A percentile compares a stretch with the other conserved stretches of the same genome.
Conservation (phyloP, 495 filamentous ascomycete species). For the Elasticomyces elasticus region DNA sequence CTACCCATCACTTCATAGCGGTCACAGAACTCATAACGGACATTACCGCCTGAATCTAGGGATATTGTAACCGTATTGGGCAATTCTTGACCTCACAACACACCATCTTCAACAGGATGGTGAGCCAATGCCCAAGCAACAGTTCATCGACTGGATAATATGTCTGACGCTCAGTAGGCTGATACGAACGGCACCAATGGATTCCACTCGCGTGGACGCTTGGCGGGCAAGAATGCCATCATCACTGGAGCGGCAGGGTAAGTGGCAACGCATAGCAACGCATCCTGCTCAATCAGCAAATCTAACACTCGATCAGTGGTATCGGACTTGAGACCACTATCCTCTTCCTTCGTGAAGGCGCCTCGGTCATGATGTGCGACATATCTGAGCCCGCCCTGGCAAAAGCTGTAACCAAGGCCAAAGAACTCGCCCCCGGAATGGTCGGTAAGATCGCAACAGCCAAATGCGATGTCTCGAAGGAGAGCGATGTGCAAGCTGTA, state of each 20-base stretch:
- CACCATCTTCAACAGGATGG: not conserved
- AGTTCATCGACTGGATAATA: not conserved
- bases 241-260: slow-evolving; percentile 91
- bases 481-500: slow-evolving; percentile 58
- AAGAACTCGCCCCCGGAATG: slow-evolving; percentile 56
- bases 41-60: not conserved
- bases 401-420: slow-evolving; percentile 58
- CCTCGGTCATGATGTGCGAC: slow-evolving; percentile 76
- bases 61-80: slow-evolving; percentile 2
- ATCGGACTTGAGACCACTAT: slow-evolving; percentile 94
- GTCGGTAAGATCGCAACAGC: slow-evolving; percentile 48
- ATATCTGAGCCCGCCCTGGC: slow-evolving; percentile 64
- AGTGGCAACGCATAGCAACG: slow-evolving; percentile 24
- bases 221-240: slow-evolving; percentile 86
- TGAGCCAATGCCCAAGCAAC: not conserved
- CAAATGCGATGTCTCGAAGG: slow-evolving; percentile 58
- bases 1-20: not conserved
- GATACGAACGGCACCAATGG: slow-evolving; percentile 9
- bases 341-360: slow-evolving; percentile 85
- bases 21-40: too few species aligned
- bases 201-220: slow-evolving; percentile 37
- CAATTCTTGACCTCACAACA: not conserved
- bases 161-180: not conserved
- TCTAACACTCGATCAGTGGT: slow-evolving; percentile 47
- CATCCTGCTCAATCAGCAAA: not conserved